Percentiles rank a stretch among this genome's conserved stretches.
Evolutionary conservation across 306 rosid genomes (phyloP).

Genomic region (Datisca glomerata): DNA sequence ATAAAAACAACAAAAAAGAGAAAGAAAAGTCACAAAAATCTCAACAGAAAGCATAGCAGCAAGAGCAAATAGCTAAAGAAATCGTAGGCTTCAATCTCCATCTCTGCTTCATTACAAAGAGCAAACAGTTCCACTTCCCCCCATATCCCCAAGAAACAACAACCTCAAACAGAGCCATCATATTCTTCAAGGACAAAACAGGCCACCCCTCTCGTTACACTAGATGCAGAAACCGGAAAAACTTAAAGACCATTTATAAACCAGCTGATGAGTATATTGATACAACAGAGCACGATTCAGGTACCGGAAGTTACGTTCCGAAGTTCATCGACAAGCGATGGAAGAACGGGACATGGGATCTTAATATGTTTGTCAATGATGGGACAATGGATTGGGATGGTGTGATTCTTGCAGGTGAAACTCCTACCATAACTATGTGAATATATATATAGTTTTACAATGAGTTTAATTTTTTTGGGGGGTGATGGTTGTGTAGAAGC

Average conservation of each 20-base stretch:
- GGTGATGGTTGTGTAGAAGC: constrained; percentile 29
- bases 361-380: constrained; percentile 26
- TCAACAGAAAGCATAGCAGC: no score
- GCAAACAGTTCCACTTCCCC: constrained; percentile 18
- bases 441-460: no score
- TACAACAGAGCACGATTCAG: no score
- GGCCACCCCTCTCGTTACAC: constrained; percentile 3
- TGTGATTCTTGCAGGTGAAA: constrained; percentile 27
- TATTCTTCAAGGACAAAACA: constrained; percentile 14
- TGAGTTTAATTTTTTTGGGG: no score
- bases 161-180: constrained; percentile 5
- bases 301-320: not conserved
- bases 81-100: constrained; percentile 29
- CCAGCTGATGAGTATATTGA: constrained; percentile 1
- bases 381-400: constrained; percentile 33
- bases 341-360: constrained; percentile 41
- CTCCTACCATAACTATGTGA: not conserved
- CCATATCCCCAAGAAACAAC: constrained; percentile 20
- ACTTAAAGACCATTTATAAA: not conserved
- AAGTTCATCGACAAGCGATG: constrained; percentile 24
- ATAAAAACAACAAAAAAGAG: no score
- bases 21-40: not conserved
- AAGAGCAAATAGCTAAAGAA: not conserved
- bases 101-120: constrained; percentile 22
- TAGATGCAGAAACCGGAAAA: constrained; percentile 1